Evolutionary conservation across 768 basidiomycete species (phyloP).

Genomic region (Pleurotus sapidus): DNA sequence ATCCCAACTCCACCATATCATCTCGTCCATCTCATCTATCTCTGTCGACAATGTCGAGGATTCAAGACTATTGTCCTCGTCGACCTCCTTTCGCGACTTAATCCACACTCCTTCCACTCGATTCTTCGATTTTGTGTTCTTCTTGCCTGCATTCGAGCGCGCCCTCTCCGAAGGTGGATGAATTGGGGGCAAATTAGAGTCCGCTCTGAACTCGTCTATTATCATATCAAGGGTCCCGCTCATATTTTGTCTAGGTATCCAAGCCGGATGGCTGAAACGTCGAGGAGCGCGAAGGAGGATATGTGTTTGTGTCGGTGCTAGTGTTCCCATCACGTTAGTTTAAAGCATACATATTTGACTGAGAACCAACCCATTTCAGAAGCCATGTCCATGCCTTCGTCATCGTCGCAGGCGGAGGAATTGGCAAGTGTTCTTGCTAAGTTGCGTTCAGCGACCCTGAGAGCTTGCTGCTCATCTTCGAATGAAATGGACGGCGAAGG

Average conservation of each 20-base stretch:
- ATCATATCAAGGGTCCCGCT: conserved; percentile 32
- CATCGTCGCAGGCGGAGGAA: conserved; percentile 18
- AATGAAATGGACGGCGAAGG: conserved; percentile 9
- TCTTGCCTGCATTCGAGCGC: neutral
- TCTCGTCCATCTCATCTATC: conserved; percentile 39
- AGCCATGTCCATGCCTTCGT: conserved; percentile 24
- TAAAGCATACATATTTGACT: neutral
- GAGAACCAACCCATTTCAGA: conserved; percentile 25
- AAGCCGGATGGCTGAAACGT: conserved; percentile 43
- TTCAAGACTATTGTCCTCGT: conserved; percentile 8
- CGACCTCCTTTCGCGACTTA: conserved; percentile 23
- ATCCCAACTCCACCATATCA: conserved; percentile 68
- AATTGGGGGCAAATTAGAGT: conserved; percentile 22
- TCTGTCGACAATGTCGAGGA: neutral
- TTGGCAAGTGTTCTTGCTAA: conserved; percentile 29
- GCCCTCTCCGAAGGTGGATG: conserved; percentile 1
- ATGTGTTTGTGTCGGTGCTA: conserved; percentile 46
- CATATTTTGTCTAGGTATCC: conserved; percentile 45
- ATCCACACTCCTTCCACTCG: conserved; percentile 51
- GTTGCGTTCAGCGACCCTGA: conserved; percentile 29
- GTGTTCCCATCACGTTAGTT: neutral
- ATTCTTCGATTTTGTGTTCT: conserved; percentile 5
- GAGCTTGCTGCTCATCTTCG: conserved; percentile 22
- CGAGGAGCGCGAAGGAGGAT: conserved; percentile 44
- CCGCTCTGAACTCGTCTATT: conserved; percentile 37